phyloP scores from a whole-genome alignment of 108 stramenopile genomes.

The Conticribra guillardii region DNA sequence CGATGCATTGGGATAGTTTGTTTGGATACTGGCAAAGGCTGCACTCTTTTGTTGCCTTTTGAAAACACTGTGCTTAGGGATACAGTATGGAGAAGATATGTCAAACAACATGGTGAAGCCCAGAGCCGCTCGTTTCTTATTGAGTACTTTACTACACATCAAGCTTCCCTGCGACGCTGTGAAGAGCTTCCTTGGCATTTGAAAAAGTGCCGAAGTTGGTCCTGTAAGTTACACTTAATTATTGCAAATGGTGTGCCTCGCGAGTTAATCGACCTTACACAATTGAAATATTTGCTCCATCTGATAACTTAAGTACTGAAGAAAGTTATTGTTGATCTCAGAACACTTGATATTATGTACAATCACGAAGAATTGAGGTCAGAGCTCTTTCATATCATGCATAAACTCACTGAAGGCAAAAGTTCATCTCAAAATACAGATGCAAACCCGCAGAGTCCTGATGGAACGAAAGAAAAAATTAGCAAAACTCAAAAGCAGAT shows the following conservation, averaged over 20 bases:
- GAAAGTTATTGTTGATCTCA: constrained; percentile 56
- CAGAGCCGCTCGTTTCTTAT: constrained; percentile 44
- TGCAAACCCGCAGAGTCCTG: neutral
- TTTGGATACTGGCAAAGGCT: constrained; percentile 7
- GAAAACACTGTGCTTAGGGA: constrained; percentile 52
- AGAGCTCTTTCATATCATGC: constrained; percentile 68
- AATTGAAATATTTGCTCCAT: too few species aligned
- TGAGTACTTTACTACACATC: constrained; percentile 43
- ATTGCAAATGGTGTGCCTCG: too few species aligned
- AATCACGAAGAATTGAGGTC: constrained; percentile 38
- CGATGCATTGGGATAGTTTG: constrained; percentile 25
- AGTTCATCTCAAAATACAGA: too few species aligned
- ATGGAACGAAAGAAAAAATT: neutral
- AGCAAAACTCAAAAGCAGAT: constrained; percentile 15
- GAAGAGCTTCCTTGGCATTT: constrained; percentile 86
- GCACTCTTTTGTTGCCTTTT: constrained; percentile 47
- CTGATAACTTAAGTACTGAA: constrained; percentile 27
- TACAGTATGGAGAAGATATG: constrained; percentile 48
- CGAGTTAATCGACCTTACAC: too few species aligned
- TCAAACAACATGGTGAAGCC: constrained; percentile 14
- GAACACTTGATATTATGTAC: constrained; percentile 65
- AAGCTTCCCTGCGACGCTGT: constrained; percentile 55
- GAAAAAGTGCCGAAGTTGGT: constrained; percentile 61
- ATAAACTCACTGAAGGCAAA: constrained; percentile 3
- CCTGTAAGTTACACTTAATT: too few species aligned